phyloP scores from a whole-genome alignment of 2,329 filamentous ascomycete species.

The Fusarium floridanum region DNA sequence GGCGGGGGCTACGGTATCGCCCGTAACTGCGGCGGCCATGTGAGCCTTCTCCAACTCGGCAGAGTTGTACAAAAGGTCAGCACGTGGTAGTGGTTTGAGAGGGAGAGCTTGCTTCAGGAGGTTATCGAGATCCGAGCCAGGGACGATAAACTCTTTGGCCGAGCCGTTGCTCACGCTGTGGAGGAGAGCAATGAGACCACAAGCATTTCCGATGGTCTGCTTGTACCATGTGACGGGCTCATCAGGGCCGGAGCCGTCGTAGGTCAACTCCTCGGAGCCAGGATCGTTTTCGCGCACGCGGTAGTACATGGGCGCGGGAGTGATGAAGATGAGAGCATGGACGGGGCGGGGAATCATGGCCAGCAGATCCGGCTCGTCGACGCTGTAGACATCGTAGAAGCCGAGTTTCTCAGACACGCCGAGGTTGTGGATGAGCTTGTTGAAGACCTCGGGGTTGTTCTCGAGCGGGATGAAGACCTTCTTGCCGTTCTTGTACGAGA shows the following conservation, averaged over 20 bases:
- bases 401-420: slow-evolving; percentile 75
- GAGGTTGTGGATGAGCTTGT: slow-evolving; percentile 75
- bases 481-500: slow-evolving; percentile 36
- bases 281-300: slow-evolving; percentile 49
- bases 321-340: slow-evolving; percentile 83
- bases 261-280: slow-evolving; percentile 45
- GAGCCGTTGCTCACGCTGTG: slow-evolving; percentile 80
- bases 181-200: slow-evolving; percentile 82
- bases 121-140: slow-evolving; percentile 66
- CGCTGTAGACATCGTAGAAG: slow-evolving; percentile 86
- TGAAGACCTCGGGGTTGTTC: slow-evolving; percentile 84
- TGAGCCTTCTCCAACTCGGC: slow-evolving; percentile 79
- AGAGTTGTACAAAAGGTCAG: slow-evolving; percentile 78
- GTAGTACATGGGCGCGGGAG: slow-evolving; percentile 70
- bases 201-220: slow-evolving; percentile 87
- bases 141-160: slow-evolving; percentile 65
- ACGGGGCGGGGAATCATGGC: slow-evolving; percentile 79
- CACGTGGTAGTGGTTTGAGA: slow-evolving; percentile 71
- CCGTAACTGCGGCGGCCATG: slow-evolving; percentile 74
- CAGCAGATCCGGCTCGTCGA: slow-evolving; percentile 82
- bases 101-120: slow-evolving; percentile 73
- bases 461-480: slow-evolving; percentile 59
- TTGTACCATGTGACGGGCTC: slow-evolving; percentile 86
- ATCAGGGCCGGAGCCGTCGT: slow-evolving; percentile 50
- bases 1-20: slow-evolving; percentile 74